Percentiles rank a stretch among this genome's conserved stretches.
These are phyloP conservation scores for Macrotyloma uniflorum DNA, from an alignment of 306 rosid species.

Conservation along the genomic window DNA sequence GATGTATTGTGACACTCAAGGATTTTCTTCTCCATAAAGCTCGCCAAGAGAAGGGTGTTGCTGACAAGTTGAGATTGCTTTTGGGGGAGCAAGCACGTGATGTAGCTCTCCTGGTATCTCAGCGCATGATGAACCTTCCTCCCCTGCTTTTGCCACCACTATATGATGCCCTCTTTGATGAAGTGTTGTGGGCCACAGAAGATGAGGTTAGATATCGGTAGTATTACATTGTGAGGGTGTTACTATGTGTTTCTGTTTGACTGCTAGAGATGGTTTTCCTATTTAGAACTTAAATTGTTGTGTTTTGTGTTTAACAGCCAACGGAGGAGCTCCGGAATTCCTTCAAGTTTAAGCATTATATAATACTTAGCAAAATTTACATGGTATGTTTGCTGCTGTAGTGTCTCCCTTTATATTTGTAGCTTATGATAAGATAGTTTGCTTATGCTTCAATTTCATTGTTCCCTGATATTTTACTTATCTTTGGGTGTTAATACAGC, in stretches of 20 bases:
- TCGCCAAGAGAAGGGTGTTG: constrained; percentile 49
- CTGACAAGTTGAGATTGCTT: constrained; percentile 53
- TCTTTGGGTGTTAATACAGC: constrained; percentile 47
- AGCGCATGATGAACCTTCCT: constrained; percentile 79
- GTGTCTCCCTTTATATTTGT: constrained; percentile 22
- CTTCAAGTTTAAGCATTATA: constrained; percentile 60
- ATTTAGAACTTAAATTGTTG: constrained; percentile 26
- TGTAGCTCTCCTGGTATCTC: constrained; percentile 80
- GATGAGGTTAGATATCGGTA: constrained; percentile 79
- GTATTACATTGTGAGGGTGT: constrained; percentile 33
- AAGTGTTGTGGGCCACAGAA: constrained; percentile 88
- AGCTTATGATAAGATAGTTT: constrained; percentile 19
- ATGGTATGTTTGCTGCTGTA: constrained; percentile 58
- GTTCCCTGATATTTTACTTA: constrained; percentile 10
- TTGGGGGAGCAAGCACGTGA: constrained; percentile 59
- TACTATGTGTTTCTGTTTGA: constrained; percentile 12
- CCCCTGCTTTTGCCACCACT: constrained; percentile 86
- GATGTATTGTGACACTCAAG: constrained; percentile 63
- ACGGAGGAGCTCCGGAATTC: constrained; percentile 73
- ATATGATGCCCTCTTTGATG: constrained; percentile 83
- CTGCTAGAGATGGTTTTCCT: constrained; percentile 17
- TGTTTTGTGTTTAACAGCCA: constrained; percentile 60
- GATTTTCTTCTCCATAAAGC: constrained; percentile 61
- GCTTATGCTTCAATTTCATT: background rate
- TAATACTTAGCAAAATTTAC: constrained; percentile 68